Conservation (phyloP, 1,284 basidiomycete genomes). For the Ceratobasidium papillatum region DNA sequence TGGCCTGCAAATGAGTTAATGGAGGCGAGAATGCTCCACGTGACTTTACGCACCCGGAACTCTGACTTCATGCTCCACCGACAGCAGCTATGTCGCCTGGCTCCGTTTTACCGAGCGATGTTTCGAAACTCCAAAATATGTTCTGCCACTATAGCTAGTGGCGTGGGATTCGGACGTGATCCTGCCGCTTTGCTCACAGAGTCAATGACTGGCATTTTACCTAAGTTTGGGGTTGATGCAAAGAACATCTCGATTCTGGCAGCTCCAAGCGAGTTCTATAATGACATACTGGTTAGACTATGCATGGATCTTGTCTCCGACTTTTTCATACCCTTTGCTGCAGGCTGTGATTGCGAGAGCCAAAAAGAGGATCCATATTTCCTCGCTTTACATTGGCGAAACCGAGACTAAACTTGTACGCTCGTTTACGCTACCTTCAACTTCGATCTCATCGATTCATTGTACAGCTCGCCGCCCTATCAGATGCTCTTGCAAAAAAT, state of each 20-base stretch:
- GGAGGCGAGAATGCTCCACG: background rate
- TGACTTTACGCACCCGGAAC: background rate
- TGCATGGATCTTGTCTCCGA: background rate
- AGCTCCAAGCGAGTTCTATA: slow-evolving; percentile 56
- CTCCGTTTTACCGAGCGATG: background rate
- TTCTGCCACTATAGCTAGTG: background rate
- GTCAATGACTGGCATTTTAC: slow-evolving; percentile 36
- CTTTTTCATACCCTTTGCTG: slow-evolving; percentile 10
- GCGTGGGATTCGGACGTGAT: background rate
- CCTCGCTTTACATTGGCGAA: slow-evolving; percentile 82
- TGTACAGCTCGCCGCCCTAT: slow-evolving; percentile 71
- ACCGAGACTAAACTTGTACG: slow-evolving; percentile 73
- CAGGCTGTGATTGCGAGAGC: slow-evolving; percentile 81
- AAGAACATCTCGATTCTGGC: slow-evolving; percentile 52
- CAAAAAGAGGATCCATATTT: slow-evolving; percentile 80
- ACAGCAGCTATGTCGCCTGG: slow-evolving; percentile 2
- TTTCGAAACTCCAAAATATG: background rate
- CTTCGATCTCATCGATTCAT: slow-evolving; percentile 6
- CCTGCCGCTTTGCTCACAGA: slow-evolving; percentile 1
- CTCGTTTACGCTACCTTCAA: slow-evolving; percentile 45
- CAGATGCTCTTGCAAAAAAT: slow-evolving; percentile 66
- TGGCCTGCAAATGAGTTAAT: too few species aligned
- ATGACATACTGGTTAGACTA: slow-evolving; percentile 52
- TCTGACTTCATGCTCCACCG: slow-evolving; percentile 5
- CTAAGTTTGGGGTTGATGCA: slow-evolving; percentile 40